phyloP scores from a whole-genome alignment of 768 basidiomycete genomes.

The Rhodotorula graminis region DNA sequence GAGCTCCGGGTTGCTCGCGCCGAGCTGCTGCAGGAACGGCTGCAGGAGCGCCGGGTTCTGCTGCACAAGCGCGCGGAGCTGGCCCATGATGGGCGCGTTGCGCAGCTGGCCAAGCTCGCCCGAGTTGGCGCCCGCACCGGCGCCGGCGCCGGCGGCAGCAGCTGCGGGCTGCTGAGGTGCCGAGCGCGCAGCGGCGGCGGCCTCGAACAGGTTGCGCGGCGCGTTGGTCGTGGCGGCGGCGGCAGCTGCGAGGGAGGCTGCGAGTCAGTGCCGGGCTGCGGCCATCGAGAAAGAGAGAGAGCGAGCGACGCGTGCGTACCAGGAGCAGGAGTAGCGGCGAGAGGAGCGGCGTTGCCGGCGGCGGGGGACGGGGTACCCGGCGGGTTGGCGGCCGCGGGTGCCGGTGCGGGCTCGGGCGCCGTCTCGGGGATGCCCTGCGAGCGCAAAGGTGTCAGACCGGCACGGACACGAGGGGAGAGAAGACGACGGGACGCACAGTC shows the following conservation, averaged over 20 bases:
- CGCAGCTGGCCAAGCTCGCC: constrained; percentile 51
- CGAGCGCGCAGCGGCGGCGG: constrained; percentile 40
- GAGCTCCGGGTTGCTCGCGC: constrained; percentile 65
- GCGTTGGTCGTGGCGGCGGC: background rate
- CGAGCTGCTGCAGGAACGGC: constrained; percentile 76
- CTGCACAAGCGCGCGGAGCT: constrained; percentile 65
- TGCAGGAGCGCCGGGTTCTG: constrained; percentile 76
- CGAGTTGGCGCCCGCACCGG: constrained; percentile 46
- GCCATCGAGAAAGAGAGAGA: constrained; percentile 37
- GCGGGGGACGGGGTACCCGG: constrained; percentile 41
- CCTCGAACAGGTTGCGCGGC: constrained; percentile 42
- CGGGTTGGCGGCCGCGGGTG: constrained; percentile 42
- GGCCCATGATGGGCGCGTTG: constrained; percentile 62
- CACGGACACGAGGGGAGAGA: constrained; percentile 18
- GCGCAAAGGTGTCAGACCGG: background rate
- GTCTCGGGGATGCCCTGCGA: constrained; percentile 72
- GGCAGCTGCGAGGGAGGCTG: background rate
- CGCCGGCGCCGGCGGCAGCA: constrained; percentile 47
- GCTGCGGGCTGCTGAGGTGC: constrained; percentile 45
- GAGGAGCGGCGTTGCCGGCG: constrained; percentile 47
- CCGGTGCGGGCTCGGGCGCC: constrained; percentile 49
- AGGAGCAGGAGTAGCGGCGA: constrained; percentile 49
- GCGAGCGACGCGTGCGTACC: constrained; percentile 39
- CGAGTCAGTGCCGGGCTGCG: constrained; percentile 21
- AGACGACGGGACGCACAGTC: constrained; percentile 51